Base-by-base conservation (phyloP, 2,329 filamentous ascomycete genomes). In the Xylogone sp. region DNA sequence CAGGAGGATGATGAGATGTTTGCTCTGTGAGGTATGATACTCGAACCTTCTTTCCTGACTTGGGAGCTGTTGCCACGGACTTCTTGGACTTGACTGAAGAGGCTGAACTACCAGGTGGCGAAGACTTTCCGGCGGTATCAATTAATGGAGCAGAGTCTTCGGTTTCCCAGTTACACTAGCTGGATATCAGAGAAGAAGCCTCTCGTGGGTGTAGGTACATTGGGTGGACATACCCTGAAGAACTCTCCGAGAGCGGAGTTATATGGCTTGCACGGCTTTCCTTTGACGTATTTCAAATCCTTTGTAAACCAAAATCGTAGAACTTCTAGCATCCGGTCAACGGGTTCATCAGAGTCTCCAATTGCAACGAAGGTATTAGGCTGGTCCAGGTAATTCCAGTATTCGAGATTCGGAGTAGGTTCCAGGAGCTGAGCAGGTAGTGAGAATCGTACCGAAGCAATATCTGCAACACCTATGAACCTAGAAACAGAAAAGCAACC, bases 281-380 rank as follows among this genome's bases (percentile, higher is more conserved):
- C 93, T 75, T 97, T 97, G 68, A 95, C 90, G 65, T 97, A 99
- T 82, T 99, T 99, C 70, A 99, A 70, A 70, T 99, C 94, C 71
- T 99, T 99, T 56, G 94, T 97, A 65, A 97, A 96, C 94, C 94
- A 99, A 72, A 97, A 99, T 54, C 92, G 86, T 62, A 97, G 73
- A 24, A 96, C 90, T 65, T 93, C 92, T 48, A 99, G 81, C 89
- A 97, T 97, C 61, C 94, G 90, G 62, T 94, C 93, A 50, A 97
- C 76, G 10, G 88, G 82, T 62, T 97, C 90, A 62, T 97, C 88
- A 18, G 93, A 94, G 62, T 93, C 93, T 62, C 93, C 94, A 63
- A 87, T 87, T 44, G 81, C 81, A 58, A 83, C 74, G 58, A 99
- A 97, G 45, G 92, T 90, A 70, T 96, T 95, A 20, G 93, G 93